These are phyloP conservation scores for Cucurbita ficifolia DNA, from an alignment of 306 rosid species.

Conservation along the genomic window DNA sequence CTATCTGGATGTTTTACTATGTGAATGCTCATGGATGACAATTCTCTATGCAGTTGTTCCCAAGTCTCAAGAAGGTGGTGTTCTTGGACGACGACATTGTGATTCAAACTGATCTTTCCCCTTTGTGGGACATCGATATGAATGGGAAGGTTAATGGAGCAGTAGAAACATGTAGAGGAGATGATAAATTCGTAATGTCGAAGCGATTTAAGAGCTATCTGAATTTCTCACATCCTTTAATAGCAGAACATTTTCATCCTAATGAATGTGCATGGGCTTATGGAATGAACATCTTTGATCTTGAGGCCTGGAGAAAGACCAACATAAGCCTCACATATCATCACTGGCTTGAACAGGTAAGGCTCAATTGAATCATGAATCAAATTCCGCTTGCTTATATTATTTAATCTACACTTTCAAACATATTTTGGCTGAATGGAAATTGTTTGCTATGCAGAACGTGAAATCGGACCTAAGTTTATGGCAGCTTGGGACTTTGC, in stretches of 20 bases:
- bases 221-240: conserved; percentile 93
- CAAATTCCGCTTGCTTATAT: neutral
- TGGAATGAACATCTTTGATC: conserved; percentile 96
- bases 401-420: neutral
- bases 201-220: conserved; percentile 77
- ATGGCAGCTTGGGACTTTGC: conserved; percentile 98
- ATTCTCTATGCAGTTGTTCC: conserved; percentile 52
- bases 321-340: conserved; percentile 80
- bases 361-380: neutral
- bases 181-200: conserved; percentile 94
- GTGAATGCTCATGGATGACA: neutral
- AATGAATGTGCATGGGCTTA: conserved; percentile 96
- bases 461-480: conserved; percentile 88
- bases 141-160: conserved; percentile 96
- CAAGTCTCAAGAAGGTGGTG: conserved; percentile 82
- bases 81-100: conserved; percentile 92
- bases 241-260: conserved; percentile 47
- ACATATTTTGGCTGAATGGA: neutral
- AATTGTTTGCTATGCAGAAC: conserved; percentile 38
- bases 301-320: conserved; percentile 93
- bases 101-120: conserved; percentile 92
- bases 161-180: conserved; percentile 84
- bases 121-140: conserved; percentile 93
- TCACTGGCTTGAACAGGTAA: conserved; percentile 75
- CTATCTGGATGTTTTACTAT: neutral